Conservation (phyloP, 2,329 filamentous ascomycete genomes). For the Trichoderma afroharzianum region DNA sequence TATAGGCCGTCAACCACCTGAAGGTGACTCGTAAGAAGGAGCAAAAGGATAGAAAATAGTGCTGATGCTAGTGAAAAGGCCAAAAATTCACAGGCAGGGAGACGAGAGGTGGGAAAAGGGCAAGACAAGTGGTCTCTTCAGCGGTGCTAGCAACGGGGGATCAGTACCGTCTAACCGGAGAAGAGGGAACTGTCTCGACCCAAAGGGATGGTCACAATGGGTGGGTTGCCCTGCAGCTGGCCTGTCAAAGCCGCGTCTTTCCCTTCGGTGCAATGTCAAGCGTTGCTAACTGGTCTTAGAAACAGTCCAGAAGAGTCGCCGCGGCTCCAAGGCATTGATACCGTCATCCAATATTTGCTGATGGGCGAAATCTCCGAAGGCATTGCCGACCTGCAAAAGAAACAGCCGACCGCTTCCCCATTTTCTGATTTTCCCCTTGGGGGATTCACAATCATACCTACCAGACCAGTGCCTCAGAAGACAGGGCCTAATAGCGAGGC, state of each 20-base stretch:
- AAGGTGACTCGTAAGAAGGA: slow-evolving; percentile 6
- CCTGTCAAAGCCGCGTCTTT: neutral
- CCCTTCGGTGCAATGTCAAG: neutral
- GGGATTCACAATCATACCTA: neutral
- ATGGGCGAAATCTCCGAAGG: neutral
- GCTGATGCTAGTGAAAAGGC: neutral
- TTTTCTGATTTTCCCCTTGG: neutral
- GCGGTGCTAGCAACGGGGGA: neutral
- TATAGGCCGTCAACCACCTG: neutral
- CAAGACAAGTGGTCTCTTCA: neutral
- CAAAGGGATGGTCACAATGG: neutral
- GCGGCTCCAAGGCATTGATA: neutral
- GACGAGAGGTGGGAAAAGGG: neutral
- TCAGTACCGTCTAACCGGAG: neutral
- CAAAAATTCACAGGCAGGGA: neutral
- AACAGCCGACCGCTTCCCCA: neutral
- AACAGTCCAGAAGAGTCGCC: slow-evolving; percentile 15
- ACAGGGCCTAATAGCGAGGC: neutral
- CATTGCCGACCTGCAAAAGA: neutral
- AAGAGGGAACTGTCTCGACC: neutral
- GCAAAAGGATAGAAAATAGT: neutral
- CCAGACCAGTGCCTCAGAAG: neutral
- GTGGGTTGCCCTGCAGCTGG: slow-evolving; percentile 5
- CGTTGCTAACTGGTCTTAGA: neutral
- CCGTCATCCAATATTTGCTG: neutral